These are phyloP conservation scores for Leishmania lainsoni DNA, from an alignment of 208 protist species.

Conservation along the genomic window DNA sequence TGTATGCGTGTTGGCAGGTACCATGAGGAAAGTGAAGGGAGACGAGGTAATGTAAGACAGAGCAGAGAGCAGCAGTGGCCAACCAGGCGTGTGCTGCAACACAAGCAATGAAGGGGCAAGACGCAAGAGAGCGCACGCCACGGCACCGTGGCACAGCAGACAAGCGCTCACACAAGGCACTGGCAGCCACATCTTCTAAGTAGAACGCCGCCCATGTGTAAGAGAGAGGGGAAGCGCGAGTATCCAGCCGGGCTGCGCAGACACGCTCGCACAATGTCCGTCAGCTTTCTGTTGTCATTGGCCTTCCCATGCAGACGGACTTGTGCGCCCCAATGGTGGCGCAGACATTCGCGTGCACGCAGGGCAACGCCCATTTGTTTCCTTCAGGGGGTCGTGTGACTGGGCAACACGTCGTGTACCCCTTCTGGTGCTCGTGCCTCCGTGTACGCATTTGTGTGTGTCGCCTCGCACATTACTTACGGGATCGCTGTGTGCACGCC, in stretches of 20 bases:
- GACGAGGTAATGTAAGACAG: not conserved
- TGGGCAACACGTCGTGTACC: not conserved
- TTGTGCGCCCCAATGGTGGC: not conserved
- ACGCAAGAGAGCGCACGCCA: not conserved
- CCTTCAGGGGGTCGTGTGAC: not conserved
- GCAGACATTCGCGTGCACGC: not conserved
- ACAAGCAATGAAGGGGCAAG: not conserved
- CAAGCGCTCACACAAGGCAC: not conserved
- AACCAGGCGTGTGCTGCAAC: not conserved
- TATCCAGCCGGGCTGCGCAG: not conserved
- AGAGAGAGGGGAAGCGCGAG: not conserved
- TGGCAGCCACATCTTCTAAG: not conserved
- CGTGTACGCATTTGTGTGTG: not conserved
- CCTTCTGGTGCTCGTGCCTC: not conserved
- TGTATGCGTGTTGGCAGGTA: not conserved
- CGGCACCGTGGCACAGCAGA: not conserved
- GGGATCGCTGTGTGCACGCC: not conserved
- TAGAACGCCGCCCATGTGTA: not conserved
- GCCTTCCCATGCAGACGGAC: not conserved
- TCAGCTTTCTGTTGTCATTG: not conserved
- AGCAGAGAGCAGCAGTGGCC: not conserved
- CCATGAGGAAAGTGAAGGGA: not conserved
- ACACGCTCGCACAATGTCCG: not conserved
- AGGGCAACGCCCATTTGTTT: not conserved
- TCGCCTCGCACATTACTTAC: not conserved